Evolutionary conservation across 805 yeast species (phyloP), one percentile per base, ranked within the genome.

Genomic region (Ogataea methylovora): DNA sequence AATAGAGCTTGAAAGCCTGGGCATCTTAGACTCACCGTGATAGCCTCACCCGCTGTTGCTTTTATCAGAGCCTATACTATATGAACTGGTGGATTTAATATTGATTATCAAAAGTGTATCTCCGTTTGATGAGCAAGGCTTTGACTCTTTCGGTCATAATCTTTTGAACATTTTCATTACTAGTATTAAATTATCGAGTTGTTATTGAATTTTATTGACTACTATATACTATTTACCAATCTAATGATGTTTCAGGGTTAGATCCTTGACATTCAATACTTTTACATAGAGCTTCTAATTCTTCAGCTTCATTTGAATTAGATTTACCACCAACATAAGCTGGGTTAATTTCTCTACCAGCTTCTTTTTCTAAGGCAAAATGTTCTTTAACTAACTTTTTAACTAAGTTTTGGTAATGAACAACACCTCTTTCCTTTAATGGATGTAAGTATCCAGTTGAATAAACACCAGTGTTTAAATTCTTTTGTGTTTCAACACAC

Each of bases 381-480:
- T 75, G 81, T 24, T 57, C 64, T 47, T 73, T 71, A 34, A 73
- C 79, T 77, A 75, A 67, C 37, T 75, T 74, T 37, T 67, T 61
- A 16, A 72, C 79, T 26, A 73, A 49, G 3, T 63, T 61, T 51
- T 75, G 80, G 52, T 75, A 75, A 46, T 66, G 67, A 32, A 75
- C 61, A 14, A 75, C 81, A 26, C 82, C 82, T 33, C 59, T 59
- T 49, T 75, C 81, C 53, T 73, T 75, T 30, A 56, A 49, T 35
- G 82, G 81, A 52, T 75, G 80, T 41, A 75, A 61, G 47, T 58
- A 73, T 4, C 82, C 82, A 4, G 79, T 67, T 4, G 69, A 58
- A 52, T 75, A 75, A 29, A 75, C 61, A 20, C 81, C 80, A 52
- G 73, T 75, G 55, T 72, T 72, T 50, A 75, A 62, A 58, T 75